Conservation (phyloP, 306 rosid species). For the Cicer yamashitae region DNA sequence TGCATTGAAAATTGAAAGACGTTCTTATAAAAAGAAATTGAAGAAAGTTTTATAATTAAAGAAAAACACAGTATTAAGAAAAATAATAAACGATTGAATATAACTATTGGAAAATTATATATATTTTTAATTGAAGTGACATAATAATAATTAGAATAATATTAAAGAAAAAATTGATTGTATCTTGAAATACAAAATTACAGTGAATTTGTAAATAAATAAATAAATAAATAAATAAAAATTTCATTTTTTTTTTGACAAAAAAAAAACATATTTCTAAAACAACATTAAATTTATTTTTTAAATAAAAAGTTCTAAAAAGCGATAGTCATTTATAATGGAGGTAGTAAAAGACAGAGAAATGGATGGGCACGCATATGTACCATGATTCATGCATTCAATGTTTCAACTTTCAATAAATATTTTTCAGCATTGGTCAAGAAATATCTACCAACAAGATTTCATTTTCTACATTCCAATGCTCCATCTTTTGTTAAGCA, state of each 20-base stretch:
- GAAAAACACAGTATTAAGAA: no score
- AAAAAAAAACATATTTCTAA: no score
- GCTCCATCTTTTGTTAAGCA: conserved; percentile 24
- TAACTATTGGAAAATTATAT: neutral
- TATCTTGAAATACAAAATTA: neutral
- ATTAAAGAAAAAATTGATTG: neutral
- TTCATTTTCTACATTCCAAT: conserved; percentile 43
- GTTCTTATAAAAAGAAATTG: no score
- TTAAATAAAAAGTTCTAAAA: no score
- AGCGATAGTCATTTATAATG: no score
- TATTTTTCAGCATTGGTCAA: conserved; percentile 47
- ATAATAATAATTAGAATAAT: neutral
- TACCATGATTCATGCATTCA: conserved; percentile 38
- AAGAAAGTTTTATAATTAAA: no score
- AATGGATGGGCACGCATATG: neutral
- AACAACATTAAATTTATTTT: no score
- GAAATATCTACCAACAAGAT: conserved; percentile 56
- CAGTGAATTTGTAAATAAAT: no score
- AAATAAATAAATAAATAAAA: no score
- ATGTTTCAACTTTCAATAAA: conserved; percentile 36
- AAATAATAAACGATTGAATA: neutral
- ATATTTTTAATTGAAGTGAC: neutral
- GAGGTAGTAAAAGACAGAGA: no score
- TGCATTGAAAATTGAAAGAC: no score
- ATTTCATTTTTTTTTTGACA: no score